These are phyloP conservation scores for Hypoxylon sp. DNA, from an alignment of 2,329 filamentous ascomycete species.

Conservation along the genomic window DNA sequence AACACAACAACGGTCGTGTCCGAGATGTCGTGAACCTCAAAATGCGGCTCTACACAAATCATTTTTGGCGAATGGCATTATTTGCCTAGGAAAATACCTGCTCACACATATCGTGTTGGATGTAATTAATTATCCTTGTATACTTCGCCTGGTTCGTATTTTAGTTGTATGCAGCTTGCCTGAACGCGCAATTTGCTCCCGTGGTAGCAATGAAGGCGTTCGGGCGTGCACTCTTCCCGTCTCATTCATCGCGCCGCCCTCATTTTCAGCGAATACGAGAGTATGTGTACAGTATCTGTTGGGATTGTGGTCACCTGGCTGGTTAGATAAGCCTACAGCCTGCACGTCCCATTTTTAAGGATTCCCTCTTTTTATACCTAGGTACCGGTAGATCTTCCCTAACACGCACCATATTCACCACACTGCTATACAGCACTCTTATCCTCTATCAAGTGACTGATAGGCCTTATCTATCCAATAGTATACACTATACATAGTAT, in stretches of 20 bases:
- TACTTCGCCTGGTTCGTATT: neutral
- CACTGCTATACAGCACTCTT: too few relatives aligned
- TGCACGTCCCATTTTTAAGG: too few relatives aligned
- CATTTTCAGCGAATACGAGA: constrained; percentile 25
- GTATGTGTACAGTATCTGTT: neutral
- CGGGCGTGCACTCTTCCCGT: neutral
- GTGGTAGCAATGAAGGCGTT: neutral
- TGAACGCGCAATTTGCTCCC: neutral
- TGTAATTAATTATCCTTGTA: neutral
- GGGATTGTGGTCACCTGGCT: too few relatives aligned
- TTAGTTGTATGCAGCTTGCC: neutral
- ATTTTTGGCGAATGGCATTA: neutral
- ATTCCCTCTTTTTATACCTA: too few relatives aligned
- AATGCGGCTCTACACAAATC: constrained; percentile 25
- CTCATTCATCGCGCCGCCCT: neutral
- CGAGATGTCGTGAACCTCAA: constrained; percentile 4
- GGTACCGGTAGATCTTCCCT: too few relatives aligned
- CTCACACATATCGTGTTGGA: neutral
- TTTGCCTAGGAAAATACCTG: neutral
- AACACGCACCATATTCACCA: too few relatives aligned
- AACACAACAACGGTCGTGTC: constrained; percentile 7
- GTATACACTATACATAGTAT: constrained; percentile 2
- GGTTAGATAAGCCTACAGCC: too few relatives aligned
- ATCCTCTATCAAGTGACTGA: too few relatives aligned
- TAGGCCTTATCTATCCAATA: too few relatives aligned